phyloP scores from a whole-genome alignment of 768 basidiomycete species.

The Termitomyces sp. region DNA sequence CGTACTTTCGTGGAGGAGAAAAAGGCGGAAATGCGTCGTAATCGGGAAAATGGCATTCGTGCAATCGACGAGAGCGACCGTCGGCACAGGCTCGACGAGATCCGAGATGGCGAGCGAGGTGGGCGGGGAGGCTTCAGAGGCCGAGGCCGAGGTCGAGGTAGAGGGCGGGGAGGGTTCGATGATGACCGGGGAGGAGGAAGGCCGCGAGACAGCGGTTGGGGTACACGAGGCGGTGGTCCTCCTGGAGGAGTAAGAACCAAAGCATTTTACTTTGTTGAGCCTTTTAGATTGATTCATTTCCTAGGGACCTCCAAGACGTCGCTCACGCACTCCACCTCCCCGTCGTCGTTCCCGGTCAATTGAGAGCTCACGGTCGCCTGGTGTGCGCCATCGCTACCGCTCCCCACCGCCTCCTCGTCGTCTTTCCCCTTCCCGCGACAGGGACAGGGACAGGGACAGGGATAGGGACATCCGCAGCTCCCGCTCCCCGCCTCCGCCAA shows the following conservation, averaged over 20 bases:
- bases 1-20: conserved; percentile 87
- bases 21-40: conserved; percentile 83
- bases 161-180: conserved; percentile 45
- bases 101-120: conserved; percentile 56
- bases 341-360: conserved; percentile 40
- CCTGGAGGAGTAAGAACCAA: conserved; percentile 27
- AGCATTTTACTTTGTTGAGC: not conserved
- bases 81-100: conserved; percentile 61
- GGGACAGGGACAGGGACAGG: conserved; percentile 9
- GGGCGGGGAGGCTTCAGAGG: conserved; percentile 44
- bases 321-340: conserved; percentile 42
- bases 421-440: conserved; percentile 31
- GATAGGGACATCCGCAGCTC: conserved; percentile 26
- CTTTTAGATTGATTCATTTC: conserved; percentile 6
- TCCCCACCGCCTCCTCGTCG: conserved; percentile 38
- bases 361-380: conserved; percentile 33
- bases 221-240: conserved; percentile 54
- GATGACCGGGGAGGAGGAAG: conserved; percentile 43
- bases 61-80: conserved; percentile 71
- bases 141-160: conserved; percentile 54
- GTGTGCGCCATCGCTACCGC: conserved; percentile 30
- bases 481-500: conserved; percentile 33
- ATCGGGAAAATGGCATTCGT: conserved; percentile 55
- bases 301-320: conserved; percentile 39
- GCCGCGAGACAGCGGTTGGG: conserved; percentile 68